A percentile compares a stretch with the other conserved stretches of the same genome.
Conservation (phyloP, 345 rosid genomes). For the Pugionium dolabratum region DNA sequence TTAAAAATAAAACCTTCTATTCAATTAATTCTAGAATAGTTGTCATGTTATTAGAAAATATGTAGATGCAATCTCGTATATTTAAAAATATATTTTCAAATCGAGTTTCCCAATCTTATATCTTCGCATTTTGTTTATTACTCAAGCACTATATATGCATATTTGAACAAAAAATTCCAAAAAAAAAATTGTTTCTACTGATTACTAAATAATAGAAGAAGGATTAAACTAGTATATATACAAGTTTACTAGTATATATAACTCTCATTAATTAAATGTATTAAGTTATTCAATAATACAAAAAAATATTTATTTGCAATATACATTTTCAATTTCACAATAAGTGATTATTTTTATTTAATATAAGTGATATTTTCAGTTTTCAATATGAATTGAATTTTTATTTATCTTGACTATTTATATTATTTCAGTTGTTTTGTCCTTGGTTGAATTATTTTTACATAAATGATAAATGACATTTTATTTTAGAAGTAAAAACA, state of each 20-base stretch:
- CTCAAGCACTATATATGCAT: slow-evolving; percentile 5
- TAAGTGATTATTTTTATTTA: no score
- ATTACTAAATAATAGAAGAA: slow-evolving; percentile 10
- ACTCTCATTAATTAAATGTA: not conserved
- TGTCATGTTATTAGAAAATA: slow-evolving; percentile 13
- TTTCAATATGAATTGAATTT: no score
- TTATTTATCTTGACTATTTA: no score
- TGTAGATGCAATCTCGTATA: slow-evolving; percentile 1
- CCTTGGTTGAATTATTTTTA: no score
- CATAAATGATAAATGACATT: no score
- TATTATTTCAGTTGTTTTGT: no score
- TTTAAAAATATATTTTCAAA: not conserved
- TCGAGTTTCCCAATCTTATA: not conserved
- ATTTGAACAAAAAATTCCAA: slow-evolving; percentile 14
- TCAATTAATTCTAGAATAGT: not conserved
- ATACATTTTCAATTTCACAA: no score
- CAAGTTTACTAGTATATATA: not conserved
- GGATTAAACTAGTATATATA: not conserved
- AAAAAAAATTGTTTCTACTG: no score
- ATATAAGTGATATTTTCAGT: no score
- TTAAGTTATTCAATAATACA: not conserved
- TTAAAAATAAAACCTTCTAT: not conserved
- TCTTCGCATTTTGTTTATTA: not conserved
- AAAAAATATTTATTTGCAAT: no score
- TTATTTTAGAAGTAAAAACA: no score